A percentile compares a stretch with the other conserved stretches of the same genome.
These are phyloP conservation scores for Cordyceps cateniannulata DNA, from an alignment of 2,329 filamentous ascomycete species.

Conservation along the genomic window DNA sequence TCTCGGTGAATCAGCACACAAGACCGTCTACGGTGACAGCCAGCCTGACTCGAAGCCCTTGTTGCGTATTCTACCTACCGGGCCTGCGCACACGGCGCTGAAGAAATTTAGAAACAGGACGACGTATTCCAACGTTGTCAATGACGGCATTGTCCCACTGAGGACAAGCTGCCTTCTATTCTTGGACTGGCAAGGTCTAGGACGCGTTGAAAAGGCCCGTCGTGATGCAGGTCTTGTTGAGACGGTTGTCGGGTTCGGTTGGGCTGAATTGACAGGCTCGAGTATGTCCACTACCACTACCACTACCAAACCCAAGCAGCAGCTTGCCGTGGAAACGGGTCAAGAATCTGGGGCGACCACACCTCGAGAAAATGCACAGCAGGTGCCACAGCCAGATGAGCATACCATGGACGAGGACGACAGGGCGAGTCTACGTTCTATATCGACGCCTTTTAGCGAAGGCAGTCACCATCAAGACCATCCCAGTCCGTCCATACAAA, in stretches of 20 bases:
- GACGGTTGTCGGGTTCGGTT: constrained; percentile 88
- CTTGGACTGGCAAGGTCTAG: constrained; percentile 90
- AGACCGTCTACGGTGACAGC: constrained; percentile 49
- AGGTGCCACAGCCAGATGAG: constrained; percentile 65
- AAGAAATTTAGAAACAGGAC: constrained; percentile 87
- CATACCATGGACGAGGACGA: constrained; percentile 65
- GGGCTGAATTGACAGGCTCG: constrained; percentile 81
- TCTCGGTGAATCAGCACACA: constrained; percentile 61
- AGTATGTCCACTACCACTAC: constrained; percentile 44
- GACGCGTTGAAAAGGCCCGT: constrained; percentile 87
- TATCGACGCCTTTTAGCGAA: constrained; percentile 25
- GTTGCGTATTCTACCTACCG: constrained; percentile 80
- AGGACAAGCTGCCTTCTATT: constrained; percentile 95
- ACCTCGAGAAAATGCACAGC: constrained; percentile 36
- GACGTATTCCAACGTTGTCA: constrained; percentile 94
- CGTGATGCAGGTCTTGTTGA: constrained; percentile 88
- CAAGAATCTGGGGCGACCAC: constrained; percentile 29
- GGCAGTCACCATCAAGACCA: constrained; percentile 9
- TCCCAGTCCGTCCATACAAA: constrained; percentile 31
- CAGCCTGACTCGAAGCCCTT: constrained; percentile 84
- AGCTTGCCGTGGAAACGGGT: constrained; percentile 28
- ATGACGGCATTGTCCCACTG: constrained; percentile 92
- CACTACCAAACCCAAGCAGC: constrained; percentile 33
- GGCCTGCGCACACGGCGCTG: constrained; percentile 80
- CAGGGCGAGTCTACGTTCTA: constrained; percentile 46